These are phyloP conservation scores for Chaetomium olivaceum DNA, from an alignment of 2,329 filamentous ascomycete species.

Conservation along the genomic window DNA sequence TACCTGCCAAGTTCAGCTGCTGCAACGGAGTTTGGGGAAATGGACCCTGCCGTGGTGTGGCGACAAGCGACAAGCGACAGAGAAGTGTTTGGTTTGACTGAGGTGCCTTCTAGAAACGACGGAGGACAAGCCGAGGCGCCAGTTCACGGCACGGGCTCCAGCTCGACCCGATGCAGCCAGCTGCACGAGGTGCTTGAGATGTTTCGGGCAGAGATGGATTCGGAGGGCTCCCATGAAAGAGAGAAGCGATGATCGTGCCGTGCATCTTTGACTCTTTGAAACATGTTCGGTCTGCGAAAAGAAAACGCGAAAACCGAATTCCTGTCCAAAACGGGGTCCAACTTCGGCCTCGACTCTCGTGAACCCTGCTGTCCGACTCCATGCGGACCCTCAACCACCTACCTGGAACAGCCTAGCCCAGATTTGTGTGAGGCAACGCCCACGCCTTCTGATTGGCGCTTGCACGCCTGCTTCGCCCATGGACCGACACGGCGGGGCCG, in stretches of 20 bases:
- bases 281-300: neutral
- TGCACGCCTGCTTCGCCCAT: slow-evolving; percentile 22
- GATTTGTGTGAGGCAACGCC: slow-evolving; percentile 27
- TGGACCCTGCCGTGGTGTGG: slow-evolving; percentile 21
- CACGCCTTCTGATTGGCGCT: slow-evolving; percentile 27
- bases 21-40: slow-evolving; percentile 4
- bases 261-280: neutral
- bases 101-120: slow-evolving; percentile 26
- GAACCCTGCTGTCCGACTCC: slow-evolving; percentile 21
- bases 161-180: neutral
- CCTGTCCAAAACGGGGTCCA: neutral
- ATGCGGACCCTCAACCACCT: slow-evolving; percentile 34
- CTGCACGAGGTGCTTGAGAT: neutral
- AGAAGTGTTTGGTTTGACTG: neutral
- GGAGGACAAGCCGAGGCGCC: neutral
- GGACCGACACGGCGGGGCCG: slow-evolving; percentile 17
- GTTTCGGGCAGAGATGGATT: neutral
- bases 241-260: neutral
- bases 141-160: neutral
- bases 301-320: neutral
- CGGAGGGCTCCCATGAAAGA: neutral
- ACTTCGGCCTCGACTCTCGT: neutral
- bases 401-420: slow-evolving; percentile 37
- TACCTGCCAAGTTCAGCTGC: slow-evolving; percentile 28
- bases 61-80: slow-evolving; percentile 2